These are phyloP conservation scores for Eucalyptus polyanthemos DNA, from an alignment of 345 rosid species.

Conservation along the genomic window DNA sequence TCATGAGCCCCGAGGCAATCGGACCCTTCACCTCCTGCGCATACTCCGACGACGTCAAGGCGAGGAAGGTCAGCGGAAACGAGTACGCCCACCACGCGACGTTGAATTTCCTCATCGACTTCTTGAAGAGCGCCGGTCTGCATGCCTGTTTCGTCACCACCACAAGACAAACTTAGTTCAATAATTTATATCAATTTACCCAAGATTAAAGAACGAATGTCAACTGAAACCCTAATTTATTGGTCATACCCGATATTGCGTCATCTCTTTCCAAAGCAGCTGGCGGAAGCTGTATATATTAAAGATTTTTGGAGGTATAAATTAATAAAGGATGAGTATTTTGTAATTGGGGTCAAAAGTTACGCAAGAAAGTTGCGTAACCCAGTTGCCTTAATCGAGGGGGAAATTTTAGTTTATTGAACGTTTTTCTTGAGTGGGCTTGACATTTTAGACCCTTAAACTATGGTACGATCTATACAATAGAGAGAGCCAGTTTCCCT, in stretches of 20 bases:
- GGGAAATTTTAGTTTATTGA: background rate
- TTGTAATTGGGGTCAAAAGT: background rate
- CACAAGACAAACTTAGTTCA: background rate
- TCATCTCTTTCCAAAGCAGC: background rate
- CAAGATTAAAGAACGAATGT: background rate
- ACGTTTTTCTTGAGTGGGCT: background rate
- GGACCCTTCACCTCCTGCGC: constrained; percentile 12
- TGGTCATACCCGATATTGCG: background rate
- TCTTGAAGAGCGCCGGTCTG: constrained; percentile 21
- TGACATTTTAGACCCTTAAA: background rate
- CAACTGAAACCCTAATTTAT: background rate
- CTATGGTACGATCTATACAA: background rate
- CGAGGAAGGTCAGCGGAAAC: constrained; percentile 17
- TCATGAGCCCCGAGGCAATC: constrained; percentile 6
- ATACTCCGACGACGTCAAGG: constrained; percentile 12
- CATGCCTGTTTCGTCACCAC: constrained; percentile 4
- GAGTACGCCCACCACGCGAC: constrained; percentile 38
- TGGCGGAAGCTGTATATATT: background rate
- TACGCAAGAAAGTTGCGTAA: background rate
- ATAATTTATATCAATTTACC: background rate
- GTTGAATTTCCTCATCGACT: constrained; percentile 22
- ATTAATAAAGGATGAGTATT: background rate
- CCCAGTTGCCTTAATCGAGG: background rate
- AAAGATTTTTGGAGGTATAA: background rate
- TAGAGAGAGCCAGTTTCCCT: background rate